A percentile compares a stretch with the other conserved stretches of the same genome.
Evolutionary conservation across 2,329 filamentous ascomycete species (phyloP).

Genomic region (Beauveria rudraprayagi): DNA sequence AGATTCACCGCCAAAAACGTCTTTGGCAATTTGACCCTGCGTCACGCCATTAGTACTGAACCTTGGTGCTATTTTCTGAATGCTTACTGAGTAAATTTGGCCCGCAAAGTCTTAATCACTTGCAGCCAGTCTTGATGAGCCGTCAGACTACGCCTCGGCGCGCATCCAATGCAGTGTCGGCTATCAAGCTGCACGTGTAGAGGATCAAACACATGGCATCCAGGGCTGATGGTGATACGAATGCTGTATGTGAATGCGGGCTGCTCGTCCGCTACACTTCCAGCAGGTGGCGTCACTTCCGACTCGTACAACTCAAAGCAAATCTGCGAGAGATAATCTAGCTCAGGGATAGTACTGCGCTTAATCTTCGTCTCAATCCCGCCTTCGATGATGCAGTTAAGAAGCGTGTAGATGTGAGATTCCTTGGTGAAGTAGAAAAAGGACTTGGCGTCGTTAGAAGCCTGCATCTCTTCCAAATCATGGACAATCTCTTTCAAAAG

Average conservation of each 20-base stretch:
- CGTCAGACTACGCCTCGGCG: slow-evolving; percentile 81
- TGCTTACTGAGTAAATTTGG: slow-evolving; percentile 87
- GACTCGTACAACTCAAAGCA: slow-evolving; percentile 98
- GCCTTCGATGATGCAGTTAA: slow-evolving; percentile 96
- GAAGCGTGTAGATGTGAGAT: slow-evolving; percentile 93
- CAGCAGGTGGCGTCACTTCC: slow-evolving; percentile 55
- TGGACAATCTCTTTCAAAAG: slow-evolving; percentile 94
- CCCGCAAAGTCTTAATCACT: slow-evolving; percentile 89
- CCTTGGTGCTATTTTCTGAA: background rate
- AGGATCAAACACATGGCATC: slow-evolving; percentile 93
- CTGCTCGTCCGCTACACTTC: slow-evolving; percentile 39
- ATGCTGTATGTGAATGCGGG: slow-evolving; percentile 90
- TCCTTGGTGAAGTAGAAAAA: slow-evolving; percentile 99
- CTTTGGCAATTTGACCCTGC: slow-evolving; percentile 57
- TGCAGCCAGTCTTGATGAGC: slow-evolving; percentile 92
- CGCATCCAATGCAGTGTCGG: slow-evolving; percentile 91
- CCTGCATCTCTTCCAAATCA: slow-evolving; percentile 94
- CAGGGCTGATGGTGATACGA: slow-evolving; percentile 89
- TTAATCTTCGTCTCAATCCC: slow-evolving; percentile 96
- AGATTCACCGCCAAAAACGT: slow-evolving; percentile 58
- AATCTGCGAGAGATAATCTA: slow-evolving; percentile 96
- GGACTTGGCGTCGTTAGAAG: slow-evolving; percentile 84
- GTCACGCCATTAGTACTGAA: background rate
- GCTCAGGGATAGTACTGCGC: slow-evolving; percentile 87
- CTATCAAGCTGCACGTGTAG: slow-evolving; percentile 94